Conservation (phyloP, 495 filamentous ascomycete genomes). For the Ramalina peruviana region DNA sequence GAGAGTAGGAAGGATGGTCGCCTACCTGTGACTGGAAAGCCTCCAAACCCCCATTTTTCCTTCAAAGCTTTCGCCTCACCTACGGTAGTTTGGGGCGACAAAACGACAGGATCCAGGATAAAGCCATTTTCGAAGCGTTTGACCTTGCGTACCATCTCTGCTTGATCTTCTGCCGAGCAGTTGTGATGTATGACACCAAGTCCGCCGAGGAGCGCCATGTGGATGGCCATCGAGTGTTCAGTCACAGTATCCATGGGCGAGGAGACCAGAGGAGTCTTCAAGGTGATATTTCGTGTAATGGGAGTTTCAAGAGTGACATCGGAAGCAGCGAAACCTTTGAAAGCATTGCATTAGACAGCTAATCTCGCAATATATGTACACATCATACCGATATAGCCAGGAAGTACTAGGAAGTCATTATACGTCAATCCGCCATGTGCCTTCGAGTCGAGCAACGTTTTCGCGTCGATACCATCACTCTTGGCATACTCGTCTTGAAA, state of each 20-base stretch:
- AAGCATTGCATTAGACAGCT: constrained; percentile 42
- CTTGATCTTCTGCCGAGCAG: constrained; percentile 86
- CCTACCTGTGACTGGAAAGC: constrained; percentile 97
- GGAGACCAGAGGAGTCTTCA: constrained; percentile 91
- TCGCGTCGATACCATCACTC: constrained; percentile 72
- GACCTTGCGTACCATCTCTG: constrained; percentile 97
- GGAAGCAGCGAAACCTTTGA: constrained; percentile 69
- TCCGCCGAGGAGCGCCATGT: constrained; percentile 94
- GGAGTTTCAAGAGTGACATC: constrained; percentile 80
- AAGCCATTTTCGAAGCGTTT: constrained; percentile 99
- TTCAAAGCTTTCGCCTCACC: constrained; percentile 85
- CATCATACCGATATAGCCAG: constrained; percentile 56
- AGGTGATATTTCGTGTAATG: constrained; percentile 79
- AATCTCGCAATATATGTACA: constrained; percentile 31
- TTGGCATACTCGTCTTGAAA: constrained; percentile 57
- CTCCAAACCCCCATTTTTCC: constrained; percentile 96
- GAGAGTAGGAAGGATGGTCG: constrained; percentile 10
- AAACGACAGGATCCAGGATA: constrained; percentile 90
- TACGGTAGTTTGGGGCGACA: constrained; percentile 75
- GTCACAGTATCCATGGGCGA: constrained; percentile 99
- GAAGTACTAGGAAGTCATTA: constrained; percentile 58
- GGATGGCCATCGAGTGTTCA: constrained; percentile 97
- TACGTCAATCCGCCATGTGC: constrained; percentile 81
- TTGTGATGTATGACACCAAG: constrained; percentile 98
- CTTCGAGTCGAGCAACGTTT: constrained; percentile 73